phyloP scores from a whole-genome alignment of 2,329 filamentous ascomycete genomes.

The Fusarium nurragi region DNA sequence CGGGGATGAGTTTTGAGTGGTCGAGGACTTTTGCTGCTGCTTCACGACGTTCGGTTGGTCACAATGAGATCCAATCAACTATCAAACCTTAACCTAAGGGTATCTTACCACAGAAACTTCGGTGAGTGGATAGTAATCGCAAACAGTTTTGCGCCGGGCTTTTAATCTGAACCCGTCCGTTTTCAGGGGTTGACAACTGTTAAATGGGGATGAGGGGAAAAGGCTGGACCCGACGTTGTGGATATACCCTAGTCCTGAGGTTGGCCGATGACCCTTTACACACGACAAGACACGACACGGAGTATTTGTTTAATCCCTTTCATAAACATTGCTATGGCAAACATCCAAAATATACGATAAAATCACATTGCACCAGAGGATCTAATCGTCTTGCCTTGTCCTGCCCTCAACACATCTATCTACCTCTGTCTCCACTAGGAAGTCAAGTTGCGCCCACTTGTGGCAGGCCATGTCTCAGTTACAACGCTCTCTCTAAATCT shows the following conservation, averaged over 20 bases:
- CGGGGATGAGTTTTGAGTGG: constrained; percentile 24
- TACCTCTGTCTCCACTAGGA: not conserved
- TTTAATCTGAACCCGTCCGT: too few species aligned
- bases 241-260: constrained; percentile 1
- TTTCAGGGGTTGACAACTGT: constrained; percentile 15
- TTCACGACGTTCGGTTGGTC: constrained; percentile 1
- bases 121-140: not conserved
- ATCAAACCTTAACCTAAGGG: not conserved
- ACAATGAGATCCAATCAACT: constrained; percentile 11
- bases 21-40: constrained; percentile 6
- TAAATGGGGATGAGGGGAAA: constrained; percentile 11
- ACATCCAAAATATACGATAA: not conserved
- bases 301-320: not conserved
- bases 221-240: constrained; percentile 20
- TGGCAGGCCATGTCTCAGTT: constrained; percentile 55
- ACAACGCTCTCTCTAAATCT: constrained; percentile 36
- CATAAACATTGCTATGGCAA: not conserved
- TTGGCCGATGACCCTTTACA: constrained; percentile 8
- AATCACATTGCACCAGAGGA: not conserved
- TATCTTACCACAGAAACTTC: not conserved
- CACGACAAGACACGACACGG: constrained; percentile 2
- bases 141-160: not conserved
- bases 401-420: not conserved
- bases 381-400: not conserved
- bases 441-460: constrained; percentile 24